A percentile compares a stretch with the other conserved stretches of the same genome.
Conservation (phyloP, 2,329 filamentous ascomycete genomes). For the Myriosclerotinia scirpicola region DNA sequence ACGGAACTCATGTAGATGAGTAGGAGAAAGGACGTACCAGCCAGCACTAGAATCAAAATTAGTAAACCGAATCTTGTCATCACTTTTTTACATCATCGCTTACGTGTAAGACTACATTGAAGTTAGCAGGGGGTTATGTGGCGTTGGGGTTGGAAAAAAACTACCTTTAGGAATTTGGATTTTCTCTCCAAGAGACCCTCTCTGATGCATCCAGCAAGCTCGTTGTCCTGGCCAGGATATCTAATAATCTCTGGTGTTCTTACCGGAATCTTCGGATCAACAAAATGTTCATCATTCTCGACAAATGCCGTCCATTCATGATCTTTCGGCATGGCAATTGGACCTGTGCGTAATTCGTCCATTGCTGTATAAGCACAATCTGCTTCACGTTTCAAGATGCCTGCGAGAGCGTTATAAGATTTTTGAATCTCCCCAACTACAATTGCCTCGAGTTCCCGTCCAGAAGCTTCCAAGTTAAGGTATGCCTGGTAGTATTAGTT, state of each 20-base stretch:
- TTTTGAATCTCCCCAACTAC: conserved; percentile 98
- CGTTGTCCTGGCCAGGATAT: conserved; percentile 87
- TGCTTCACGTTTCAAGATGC: conserved; percentile 87
- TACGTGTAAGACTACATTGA: conserved; percentile 41
- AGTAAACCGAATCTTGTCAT: too few species aligned
- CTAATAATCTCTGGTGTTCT: conserved; percentile 78
- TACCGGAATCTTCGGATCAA: conserved; percentile 79
- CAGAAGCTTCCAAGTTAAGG: conserved; percentile 89
- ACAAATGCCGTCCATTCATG: conserved; percentile 84
- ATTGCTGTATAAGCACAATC: conserved; percentile 76
- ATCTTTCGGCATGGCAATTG: conserved; percentile 91
- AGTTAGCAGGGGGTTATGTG: conserved; percentile 10
- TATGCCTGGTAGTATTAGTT: conserved; percentile 64
- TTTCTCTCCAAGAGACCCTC: conserved; percentile 93
- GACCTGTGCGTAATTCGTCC: conserved; percentile 79
- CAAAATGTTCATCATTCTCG: conserved; percentile 76
- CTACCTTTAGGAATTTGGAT: conserved; percentile 77
- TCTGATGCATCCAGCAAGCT: conserved; percentile 75
- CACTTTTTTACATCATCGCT: neutral
- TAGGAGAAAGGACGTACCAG: conserved; percentile 90
- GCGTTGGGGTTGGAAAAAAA: neutral
- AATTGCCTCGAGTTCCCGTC: conserved; percentile 91
- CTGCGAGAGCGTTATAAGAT: conserved; percentile 90
- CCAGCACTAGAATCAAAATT: conserved; percentile 17
- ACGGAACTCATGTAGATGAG: conserved; percentile 98